Conservation (phyloP, 2,329 filamentous ascomycete genomes). For the Botrytis sinoallii region DNA sequence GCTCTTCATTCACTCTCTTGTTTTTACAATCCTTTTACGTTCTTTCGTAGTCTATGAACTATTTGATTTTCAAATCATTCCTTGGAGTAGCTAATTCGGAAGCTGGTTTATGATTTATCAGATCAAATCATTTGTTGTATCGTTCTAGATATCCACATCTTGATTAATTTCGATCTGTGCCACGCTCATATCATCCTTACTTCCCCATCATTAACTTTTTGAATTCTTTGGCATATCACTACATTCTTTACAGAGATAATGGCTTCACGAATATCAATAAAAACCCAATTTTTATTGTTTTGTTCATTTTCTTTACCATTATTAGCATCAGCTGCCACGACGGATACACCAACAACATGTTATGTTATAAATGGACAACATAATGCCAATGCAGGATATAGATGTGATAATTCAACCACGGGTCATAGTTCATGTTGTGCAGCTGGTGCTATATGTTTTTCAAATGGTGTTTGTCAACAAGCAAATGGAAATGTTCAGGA, state of each 20-base stretch:
- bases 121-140: not conserved
- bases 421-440: slow-evolving; percentile 28
- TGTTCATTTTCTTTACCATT: not conserved
- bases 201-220: not conserved
- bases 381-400: slow-evolving; percentile 19
- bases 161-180: not conserved
- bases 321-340: not conserved
- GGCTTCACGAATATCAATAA: not conserved
- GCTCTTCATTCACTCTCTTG: not conserved
- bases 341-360: slow-evolving; percentile 22
- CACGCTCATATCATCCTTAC: not conserved
- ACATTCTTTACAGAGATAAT: not conserved
- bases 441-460: slow-evolving; percentile 28
- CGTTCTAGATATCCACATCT: not conserved
- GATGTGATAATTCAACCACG: slow-evolving; percentile 29
- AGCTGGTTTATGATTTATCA: not conserved
- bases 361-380: slow-evolving; percentile 27
- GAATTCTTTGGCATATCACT: not conserved
- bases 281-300: slow-evolving; percentile 1
- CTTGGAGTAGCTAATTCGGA: not conserved
- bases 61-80: not conserved
- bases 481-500: slow-evolving; percentile 25
- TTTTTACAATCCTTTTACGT: not conserved
- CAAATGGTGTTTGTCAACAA: slow-evolving; percentile 29
- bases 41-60: not conserved